Evolutionary conservation across 2,329 filamentous ascomycete genomes (phyloP), one percentile per base, ranked within the genome.

Genomic region (Fusarium abutilonis): DNA sequence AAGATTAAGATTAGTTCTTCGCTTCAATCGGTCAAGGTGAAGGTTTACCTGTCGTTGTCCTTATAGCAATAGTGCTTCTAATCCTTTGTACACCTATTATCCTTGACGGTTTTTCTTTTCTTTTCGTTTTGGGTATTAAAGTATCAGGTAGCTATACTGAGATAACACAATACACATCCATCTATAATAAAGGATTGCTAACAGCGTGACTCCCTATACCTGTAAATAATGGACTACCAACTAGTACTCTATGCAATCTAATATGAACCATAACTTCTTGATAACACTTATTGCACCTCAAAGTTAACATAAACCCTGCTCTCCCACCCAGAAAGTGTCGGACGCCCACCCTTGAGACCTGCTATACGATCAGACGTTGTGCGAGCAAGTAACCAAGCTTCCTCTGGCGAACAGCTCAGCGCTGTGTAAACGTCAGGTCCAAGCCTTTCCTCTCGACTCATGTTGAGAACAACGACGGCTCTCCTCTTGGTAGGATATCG

Each of bases 381-480:
- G 15, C 67, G 64, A 4, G 72, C 36, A 6, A 78, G 64, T 14
- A 77, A 9, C 1, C 39, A 56, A 0, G 62, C 58, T 1, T 73
- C 61, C 2, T 50, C 49, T 0, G 14, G 1, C 0, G 11, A 29
- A 8, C 66, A 70, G 0, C 68, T 67, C 4, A 78, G 53, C 2
- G 60, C 52, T 0, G 50, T 52, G 0, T 53, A 40, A 1, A 77
- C 47, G 36, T 77, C 67, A 1, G 68, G 44, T 0, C 70, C 69
- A 0, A 53, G 15, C 39, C 75, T 73, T 17, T 70, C 69, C 6
- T 75, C 68, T 2, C 69, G 74, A 0, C 79, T 80, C 66, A 84
- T 84, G 47, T 83, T 83, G 17, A 83, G 59, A 4, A 79, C 70
- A 0, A 82, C 77, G 11, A 83, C 42, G 0, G 77, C 75, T 32